Conservation (phyloP, 2,329 filamentous ascomycete genomes). For the Hypoxylon sp. region DNA sequence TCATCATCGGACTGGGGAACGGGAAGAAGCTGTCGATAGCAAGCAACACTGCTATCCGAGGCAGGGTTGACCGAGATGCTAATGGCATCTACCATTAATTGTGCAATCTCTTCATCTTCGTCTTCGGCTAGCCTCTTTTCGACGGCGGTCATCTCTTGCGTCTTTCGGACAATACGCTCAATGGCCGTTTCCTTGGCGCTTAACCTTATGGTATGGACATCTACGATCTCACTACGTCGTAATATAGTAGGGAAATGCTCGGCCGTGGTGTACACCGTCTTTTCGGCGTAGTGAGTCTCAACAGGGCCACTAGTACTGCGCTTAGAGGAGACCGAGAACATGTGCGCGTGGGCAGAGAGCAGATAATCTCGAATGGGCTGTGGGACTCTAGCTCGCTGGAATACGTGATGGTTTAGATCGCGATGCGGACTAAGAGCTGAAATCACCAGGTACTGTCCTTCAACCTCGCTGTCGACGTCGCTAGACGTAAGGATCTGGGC, state of each 20-base stretch:
- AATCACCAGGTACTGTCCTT: constrained; percentile 91
- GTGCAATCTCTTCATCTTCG: constrained; percentile 76
- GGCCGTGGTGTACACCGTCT: constrained; percentile 83
- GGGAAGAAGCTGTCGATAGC: constrained; percentile 81
- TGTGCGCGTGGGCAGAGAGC: constrained; percentile 79
- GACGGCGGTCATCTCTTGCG: constrained; percentile 81
- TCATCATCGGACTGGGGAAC: constrained; percentile 61
- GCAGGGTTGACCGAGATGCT: constrained; percentile 79
- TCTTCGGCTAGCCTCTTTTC: constrained; percentile 82
- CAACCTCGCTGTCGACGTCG: constrained; percentile 79
- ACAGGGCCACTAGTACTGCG: constrained; percentile 77
- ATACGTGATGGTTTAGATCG: constrained; percentile 84
- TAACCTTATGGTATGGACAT: constrained; percentile 74
- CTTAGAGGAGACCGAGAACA: constrained; percentile 81
- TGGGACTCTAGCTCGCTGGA: constrained; percentile 86
- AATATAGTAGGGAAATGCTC: constrained; percentile 93
- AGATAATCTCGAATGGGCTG: constrained; percentile 89
- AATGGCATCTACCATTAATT: constrained; percentile 79
- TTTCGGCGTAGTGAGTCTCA: constrained; percentile 82
- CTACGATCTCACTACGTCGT: constrained; percentile 85
- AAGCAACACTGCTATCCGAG: constrained; percentile 81
- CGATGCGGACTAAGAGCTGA: constrained; percentile 85
- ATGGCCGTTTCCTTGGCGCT: constrained; percentile 87
- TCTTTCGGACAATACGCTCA: constrained; percentile 91
- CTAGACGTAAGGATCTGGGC: constrained; percentile 82